phyloP scores from a whole-genome alignment of 2,329 filamentous ascomycete genomes.

The Aureobasidium sp. region DNA sequence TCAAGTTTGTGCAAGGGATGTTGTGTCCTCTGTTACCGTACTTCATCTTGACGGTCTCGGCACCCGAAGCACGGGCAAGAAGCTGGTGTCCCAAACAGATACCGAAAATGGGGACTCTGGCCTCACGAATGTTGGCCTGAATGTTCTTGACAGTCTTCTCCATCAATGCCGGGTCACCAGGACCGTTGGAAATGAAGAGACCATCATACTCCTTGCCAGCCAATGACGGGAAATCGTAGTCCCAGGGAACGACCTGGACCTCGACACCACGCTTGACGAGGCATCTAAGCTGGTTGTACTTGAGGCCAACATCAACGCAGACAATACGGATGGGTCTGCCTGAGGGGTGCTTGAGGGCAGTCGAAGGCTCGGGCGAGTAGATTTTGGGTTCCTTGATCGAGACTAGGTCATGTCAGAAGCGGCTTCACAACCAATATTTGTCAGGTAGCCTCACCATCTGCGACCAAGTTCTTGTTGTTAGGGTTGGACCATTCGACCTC shows the following conservation, averaged over 20 bases:
- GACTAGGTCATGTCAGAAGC: slow-evolving; percentile 49
- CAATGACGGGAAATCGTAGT: slow-evolving; percentile 77
- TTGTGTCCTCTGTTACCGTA: slow-evolving; percentile 98
- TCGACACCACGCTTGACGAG: slow-evolving; percentile 86
- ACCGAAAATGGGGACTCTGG: slow-evolving; percentile 82
- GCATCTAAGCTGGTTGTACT: slow-evolving; percentile 96
- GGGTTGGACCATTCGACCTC: slow-evolving; percentile 83
- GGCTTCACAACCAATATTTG: not conserved
- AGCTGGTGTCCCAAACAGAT: slow-evolving; percentile 95
- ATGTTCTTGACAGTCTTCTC: slow-evolving; percentile 74
- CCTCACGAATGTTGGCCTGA: slow-evolving; percentile 65
- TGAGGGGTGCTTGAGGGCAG: slow-evolving; percentile 75
- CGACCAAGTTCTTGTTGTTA: slow-evolving; percentile 86
- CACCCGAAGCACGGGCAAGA: slow-evolving; percentile 79
- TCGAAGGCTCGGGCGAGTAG: slow-evolving; percentile 66
- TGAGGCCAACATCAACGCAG: slow-evolving; percentile 94
- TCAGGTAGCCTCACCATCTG: slow-evolving; percentile 64
- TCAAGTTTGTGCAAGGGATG: slow-evolving; percentile 92
- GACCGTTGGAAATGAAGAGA: slow-evolving; percentile 95
- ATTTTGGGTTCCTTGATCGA: slow-evolving; percentile 82
- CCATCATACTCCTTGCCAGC: slow-evolving; percentile 84
- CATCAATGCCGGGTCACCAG: slow-evolving; percentile 87
- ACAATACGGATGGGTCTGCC: slow-evolving; percentile 81
- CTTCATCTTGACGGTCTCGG: slow-evolving; percentile 90
- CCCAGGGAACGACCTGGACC: slow-evolving; percentile 90